Percentiles rank a stretch among this genome's conserved stretches.
Conservation (phyloP, 1,284 basidiomycete genomes). For the Wolfiporia cocos region DNA sequence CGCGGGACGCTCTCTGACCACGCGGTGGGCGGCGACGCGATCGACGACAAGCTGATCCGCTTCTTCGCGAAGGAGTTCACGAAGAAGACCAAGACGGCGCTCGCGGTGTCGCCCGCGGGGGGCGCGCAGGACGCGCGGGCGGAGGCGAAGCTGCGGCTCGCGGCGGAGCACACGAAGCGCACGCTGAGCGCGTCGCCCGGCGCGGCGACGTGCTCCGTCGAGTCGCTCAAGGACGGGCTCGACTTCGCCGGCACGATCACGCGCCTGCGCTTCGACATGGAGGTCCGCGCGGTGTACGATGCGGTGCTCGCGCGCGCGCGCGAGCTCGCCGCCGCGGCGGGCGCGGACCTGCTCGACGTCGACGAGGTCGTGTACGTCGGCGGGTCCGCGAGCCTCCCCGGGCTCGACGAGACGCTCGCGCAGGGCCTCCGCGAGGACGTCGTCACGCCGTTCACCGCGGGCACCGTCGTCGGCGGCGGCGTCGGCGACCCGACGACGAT, state of each 20-base stretch:
- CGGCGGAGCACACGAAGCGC: constrained; percentile 93
- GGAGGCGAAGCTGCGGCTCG: constrained; percentile 89
- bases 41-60: constrained; percentile 82
- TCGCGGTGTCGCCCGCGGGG: constrained; percentile 56
- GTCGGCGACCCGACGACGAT: constrained; percentile 84
- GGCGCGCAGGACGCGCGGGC: constrained; percentile 76
- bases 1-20: constrained; percentile 44
- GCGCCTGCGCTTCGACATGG: constrained; percentile 89
- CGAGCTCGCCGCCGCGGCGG: constrained; percentile 55
- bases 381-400: constrained; percentile 81
- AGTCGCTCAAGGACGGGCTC: constrained; percentile 91
- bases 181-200: constrained; percentile 86
- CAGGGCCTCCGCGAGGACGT: constrained; percentile 68
- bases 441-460: constrained; percentile 56
- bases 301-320: constrained; percentile 60
- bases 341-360: constrained; percentile 73
- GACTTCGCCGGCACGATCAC: constrained; percentile 95
- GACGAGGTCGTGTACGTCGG: constrained; percentile 94
- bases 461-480: constrained; percentile 65
- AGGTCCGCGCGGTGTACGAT: constrained; percentile 71
- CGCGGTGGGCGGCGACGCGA: constrained; percentile 51
- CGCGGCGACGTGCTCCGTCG: constrained; percentile 87
- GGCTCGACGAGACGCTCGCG: constrained; percentile 72
- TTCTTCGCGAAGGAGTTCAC: constrained; percentile 97
- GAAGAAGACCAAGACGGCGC: constrained; percentile 87